A percentile compares a stretch with the other conserved stretches of the same genome.
Conservation (phyloP, 495 filamentous ascomycete species). For the Collariella sp. region DNA sequence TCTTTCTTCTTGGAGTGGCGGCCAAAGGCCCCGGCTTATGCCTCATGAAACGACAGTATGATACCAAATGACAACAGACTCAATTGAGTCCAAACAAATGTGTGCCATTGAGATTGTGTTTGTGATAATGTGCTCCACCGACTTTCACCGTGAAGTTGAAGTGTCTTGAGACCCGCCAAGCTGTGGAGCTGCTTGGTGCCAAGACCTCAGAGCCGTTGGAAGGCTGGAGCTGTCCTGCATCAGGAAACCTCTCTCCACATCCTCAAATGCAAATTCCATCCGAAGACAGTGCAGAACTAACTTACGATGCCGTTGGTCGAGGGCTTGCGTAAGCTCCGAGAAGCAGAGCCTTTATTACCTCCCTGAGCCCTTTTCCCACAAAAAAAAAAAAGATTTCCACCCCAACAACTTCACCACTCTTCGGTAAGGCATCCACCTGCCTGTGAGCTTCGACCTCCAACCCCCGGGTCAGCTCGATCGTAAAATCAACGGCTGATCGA, state of each 20-base stretch:
- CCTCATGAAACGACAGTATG: conserved; percentile 3
- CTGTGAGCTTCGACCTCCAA: not conserved
- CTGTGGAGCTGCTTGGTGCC: too few relatives aligned
- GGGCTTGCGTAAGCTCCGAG: conserved; percentile 2
- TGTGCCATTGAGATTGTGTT: too few relatives aligned
- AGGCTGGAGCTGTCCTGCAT: too few relatives aligned
- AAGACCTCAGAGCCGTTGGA: too few relatives aligned
- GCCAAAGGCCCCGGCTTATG: conserved; percentile 3
- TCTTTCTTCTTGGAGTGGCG: conserved; percentile 11
- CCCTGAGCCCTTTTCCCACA: conserved; percentile 5
- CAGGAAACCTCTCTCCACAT: not conserved
- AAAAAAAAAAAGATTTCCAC: too few relatives aligned
- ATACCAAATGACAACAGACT: conserved; percentile 7
- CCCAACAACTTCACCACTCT: not conserved
- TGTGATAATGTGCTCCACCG: not conserved
- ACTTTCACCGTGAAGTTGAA: too few relatives aligned
- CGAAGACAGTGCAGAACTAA: not conserved
- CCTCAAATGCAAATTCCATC: not conserved
- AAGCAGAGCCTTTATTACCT: conserved; percentile 10
- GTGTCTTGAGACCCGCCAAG: too few relatives aligned
- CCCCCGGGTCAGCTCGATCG: not conserved
- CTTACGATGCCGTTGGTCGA: not conserved
- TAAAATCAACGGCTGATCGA: not conserved
- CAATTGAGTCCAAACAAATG: not conserved
- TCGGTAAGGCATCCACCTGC: not conserved